phyloP scores from a whole-genome alignment of 257 asterid genomes.

The Knoxia roxburghii region DNA sequence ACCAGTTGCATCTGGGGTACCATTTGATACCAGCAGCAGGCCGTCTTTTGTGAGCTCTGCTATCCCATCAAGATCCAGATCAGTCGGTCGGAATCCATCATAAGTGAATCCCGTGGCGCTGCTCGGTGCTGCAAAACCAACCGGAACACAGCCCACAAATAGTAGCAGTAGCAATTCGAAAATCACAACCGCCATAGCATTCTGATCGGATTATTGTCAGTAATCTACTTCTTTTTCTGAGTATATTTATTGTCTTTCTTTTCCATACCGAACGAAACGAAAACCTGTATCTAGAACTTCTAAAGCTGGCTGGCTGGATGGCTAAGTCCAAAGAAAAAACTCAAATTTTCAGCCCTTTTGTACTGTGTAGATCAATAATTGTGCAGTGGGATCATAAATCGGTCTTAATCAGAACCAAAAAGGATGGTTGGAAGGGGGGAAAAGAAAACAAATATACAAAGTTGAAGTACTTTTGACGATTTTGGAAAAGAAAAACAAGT shows the following conservation, averaged over 20 bases:
- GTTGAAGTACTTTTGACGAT: neutral
- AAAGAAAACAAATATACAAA: neutral
- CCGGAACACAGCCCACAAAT: conserved; percentile 6
- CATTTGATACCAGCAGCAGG: conserved; percentile 41
- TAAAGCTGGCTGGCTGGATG: neutral
- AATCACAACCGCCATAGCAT: neutral
- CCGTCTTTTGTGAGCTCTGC: conserved; percentile 38
- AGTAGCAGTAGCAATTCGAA: neutral
- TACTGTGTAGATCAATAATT: neutral
- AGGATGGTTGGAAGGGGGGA: too few species aligned
- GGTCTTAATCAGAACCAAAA: neutral
- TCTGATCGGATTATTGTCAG: neutral
- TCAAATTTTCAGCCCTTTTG: too few species aligned
- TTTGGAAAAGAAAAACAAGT: neutral
- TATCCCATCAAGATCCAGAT: conserved; percentile 7
- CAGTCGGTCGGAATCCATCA: conserved; percentile 39
- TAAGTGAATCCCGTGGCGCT: conserved; percentile 27
- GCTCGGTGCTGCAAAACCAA: conserved; percentile 11
- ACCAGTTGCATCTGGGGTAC: conserved; percentile 29
- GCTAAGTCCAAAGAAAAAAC: neutral
- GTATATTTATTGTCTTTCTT: neutral
- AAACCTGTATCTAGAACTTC: neutral
- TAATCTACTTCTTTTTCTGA: neutral
- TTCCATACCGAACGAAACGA: neutral
- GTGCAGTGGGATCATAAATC: neutral